These are phyloP conservation scores for Aristolochia fimbriata DNA, from an alignment of 164 flowering plant genomes.

Conservation along the genomic window DNA sequence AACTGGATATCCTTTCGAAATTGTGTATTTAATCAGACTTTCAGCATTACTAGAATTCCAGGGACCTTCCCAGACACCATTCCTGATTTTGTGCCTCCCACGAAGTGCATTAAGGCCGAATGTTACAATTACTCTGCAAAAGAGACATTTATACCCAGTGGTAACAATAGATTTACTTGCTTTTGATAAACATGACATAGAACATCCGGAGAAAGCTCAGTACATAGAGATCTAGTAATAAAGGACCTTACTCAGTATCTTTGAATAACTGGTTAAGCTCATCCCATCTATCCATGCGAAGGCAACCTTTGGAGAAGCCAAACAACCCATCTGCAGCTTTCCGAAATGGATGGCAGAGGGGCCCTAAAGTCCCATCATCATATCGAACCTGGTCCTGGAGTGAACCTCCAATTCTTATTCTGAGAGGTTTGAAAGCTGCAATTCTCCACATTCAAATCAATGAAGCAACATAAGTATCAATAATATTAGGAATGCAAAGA, in stretches of 20 bases:
- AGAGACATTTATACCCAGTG: not conserved
- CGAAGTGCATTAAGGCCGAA: conserved; percentile 86
- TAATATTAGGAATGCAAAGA: not conserved
- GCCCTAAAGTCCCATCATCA: conserved; percentile 34
- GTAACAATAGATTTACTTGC: not conserved
- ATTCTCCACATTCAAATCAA: conserved; percentile 9
- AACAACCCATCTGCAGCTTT: conserved; percentile 50
- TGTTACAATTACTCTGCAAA: conserved; percentile 61
- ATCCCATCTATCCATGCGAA: conserved; percentile 72
- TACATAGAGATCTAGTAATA: not conserved
- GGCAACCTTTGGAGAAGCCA: conserved; percentile 82
- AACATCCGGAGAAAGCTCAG: not conserved
- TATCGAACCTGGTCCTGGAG: conserved; percentile 85
- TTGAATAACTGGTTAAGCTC: conserved; percentile 58
- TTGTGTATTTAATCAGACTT: conserved; percentile 59
- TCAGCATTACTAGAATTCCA: conserved; percentile 70
- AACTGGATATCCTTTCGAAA: conserved; percentile 60
- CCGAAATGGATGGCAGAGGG: conserved; percentile 61
- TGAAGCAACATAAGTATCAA: not conserved
- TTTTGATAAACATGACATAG: not conserved
- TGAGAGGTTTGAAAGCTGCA: conserved; percentile 62
- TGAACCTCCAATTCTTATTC: conserved; percentile 85
- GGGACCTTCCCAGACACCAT: conserved; percentile 51
- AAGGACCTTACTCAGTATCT: conserved; percentile 48
- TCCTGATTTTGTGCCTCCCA: conserved; percentile 46